Evolutionary conservation across 192 early-diverging fungal species (phyloP), one percentile per base, ranked within the genome.

Genomic region (Backusella westeae): DNA sequence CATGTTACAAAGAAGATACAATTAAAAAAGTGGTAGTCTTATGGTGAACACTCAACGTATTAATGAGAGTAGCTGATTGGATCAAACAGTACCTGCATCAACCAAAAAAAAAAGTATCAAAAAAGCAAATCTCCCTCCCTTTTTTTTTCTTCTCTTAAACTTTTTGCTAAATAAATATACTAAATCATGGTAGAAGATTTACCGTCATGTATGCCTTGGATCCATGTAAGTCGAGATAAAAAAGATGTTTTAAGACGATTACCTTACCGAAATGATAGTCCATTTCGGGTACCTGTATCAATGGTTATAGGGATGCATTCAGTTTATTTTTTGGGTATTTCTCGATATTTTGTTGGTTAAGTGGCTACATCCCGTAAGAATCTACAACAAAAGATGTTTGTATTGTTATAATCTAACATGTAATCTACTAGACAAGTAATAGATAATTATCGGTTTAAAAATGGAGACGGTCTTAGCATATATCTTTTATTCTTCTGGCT

Each of bases 361-460:
- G 86, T 80, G 90, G 89, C 21, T 90, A 92, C 77, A 80, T 91
- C 49, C 91, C 91, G 81, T 91, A 91, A 77, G 83, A 87, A 34
- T 74, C 41, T 39, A 74, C 35, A 29, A 26, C 0, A 63, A 7
- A 21, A 9, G 7, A 23, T 21, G 35, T 65, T 12, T 65, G 32
- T 32, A 69, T 52, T 39, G 8, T n/a, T 6, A 10, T 21, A 3
- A 52, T 32, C 6, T 34, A 19, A 67, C 15, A 17, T 29, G 6
- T 32, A 19, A 6, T 35, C 21, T 8, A 44, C 29, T 75, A 90
- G 85, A 35, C 68, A 87, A 79, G 19, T 87, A 34, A 82, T 77
- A 23, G 77, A 87, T 69, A 91, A 90, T 73, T 89, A 82, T 66
- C 79, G 73, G 42, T 52, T 81, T n/a, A 66, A 81, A 17, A 82